Base-by-base conservation (phyloP, 768 basidiomycete genomes). In the Lentinus brumalis region DNA sequence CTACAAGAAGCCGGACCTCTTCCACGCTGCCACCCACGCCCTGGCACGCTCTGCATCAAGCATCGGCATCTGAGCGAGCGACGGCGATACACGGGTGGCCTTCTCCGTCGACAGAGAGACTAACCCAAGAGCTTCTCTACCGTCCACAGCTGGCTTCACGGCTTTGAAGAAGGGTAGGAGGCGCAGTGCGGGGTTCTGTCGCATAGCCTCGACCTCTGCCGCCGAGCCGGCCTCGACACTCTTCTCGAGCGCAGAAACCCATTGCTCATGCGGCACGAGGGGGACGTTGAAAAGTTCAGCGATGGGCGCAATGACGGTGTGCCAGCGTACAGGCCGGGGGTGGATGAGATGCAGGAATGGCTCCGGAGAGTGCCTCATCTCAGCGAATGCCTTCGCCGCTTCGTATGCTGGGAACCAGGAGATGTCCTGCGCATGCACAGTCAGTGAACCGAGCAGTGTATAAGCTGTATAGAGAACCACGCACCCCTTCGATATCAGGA, bases 291-390 rank as follows among this genome's bases (percentile, higher is more conserved):
- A 62, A 18, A 56, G 51, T 10, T 45, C 41, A 0, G 60, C 57
- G 46, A 67, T 63, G 2, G 63, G 57, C 1, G 49, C 39, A 2
- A 63, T 39, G 30, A 64, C 21, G 2, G 44, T n/a, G 50, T 64
- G 61, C 76, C 78, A 80, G 4, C 68, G 46, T 2, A 72, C 60
- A 3, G 77, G 73, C 6, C 67, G 66, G 12, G 81, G 81, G 62
- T 82, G 79, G 0, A 79, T 70, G 7, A 83, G 60, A 59, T 81
- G 76, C 54, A 78, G 59, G 16, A 71, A 53, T 9, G 57, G 53
- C 50, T 55, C 52, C 0, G 56, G 29, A 5, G 68, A 62, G 15
- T 63, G 58, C 32, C 62, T 65, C 57, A 73, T 64, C 41, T 73
- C 69, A 15, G 64, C 39, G 31, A 71, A 53, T 2, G 69, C 67